Evolutionary conservation across 2,329 filamentous ascomycete genomes (phyloP), one percentile per base, ranked within the genome.

Genomic region (Colletotrichum godetiae): DNA sequence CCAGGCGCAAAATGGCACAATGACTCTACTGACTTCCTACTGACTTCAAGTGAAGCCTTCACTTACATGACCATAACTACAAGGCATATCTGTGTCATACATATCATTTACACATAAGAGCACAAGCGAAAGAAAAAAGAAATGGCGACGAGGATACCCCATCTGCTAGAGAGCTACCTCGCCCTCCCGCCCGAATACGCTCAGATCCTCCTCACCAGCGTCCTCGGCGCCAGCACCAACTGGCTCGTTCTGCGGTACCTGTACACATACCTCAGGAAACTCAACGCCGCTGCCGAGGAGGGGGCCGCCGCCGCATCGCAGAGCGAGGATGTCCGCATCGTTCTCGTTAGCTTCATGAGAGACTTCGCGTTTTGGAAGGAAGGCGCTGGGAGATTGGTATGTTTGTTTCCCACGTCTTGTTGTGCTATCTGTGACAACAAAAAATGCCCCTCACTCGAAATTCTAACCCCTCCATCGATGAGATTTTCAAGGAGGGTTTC

Each of bases 261-360:
- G 3, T 85, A 86, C 78, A 82, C 85, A n/a, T 81, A 86, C 7
- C 83, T 89, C 69, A 73, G 75, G 11, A 70, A 66, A 13, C 63
- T 64, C 22, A 56, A 61, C 61, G 61, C 62, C 63, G 27, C 37
- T 2, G 42, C 27, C 29, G 29, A 27, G 2, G 63, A 76, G 15
- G 68, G 67, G 4, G 31, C 60, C 7, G 42, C 0, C 0, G 5
- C 42, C 0, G 19, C 42, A 3, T 31, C 62, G 8, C 42, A 61
- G 7, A 71, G 73, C 22, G 79, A 79, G 12, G 83, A 84, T 56
- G 83, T 81, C 31, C 88, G 85, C 62, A 88, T 98, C 0, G 86
- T 98, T 3, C 86, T 98, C 3, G 91, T 97, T 71, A 97, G 94
- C 84, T 98, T 97, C 83, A 84, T 97, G 82, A 89, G 94, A 73